Percentiles rank a stretch among this genome's conserved stretches.
Conservation (phyloP, 2,329 filamentous ascomycete species). For the Claviceps cyperi region DNA sequence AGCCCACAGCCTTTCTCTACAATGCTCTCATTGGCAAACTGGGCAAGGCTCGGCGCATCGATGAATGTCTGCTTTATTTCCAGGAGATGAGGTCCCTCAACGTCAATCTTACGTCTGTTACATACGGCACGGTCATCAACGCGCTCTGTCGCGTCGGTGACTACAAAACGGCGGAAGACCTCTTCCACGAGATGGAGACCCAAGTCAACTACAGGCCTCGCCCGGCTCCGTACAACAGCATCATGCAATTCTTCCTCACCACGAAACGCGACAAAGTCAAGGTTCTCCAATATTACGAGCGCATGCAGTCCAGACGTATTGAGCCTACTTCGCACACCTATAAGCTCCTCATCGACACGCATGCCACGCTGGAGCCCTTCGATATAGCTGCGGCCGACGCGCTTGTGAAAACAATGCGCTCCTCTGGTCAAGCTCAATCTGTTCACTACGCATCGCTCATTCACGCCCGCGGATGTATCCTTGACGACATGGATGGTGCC, state of each 20-base stretch:
- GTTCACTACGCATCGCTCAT: slow-evolving; percentile 94
- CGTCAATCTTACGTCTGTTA: slow-evolving; percentile 92
- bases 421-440: slow-evolving; percentile 67
- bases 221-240: slow-evolving; percentile 93
- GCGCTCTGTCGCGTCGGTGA: slow-evolving; percentile 93
- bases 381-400: slow-evolving; percentile 78
- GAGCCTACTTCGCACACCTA: slow-evolving; percentile 89
- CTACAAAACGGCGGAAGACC: slow-evolving; percentile 91
- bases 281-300: slow-evolving; percentile 86
- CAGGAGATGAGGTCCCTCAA: slow-evolving; percentile 88
- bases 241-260: slow-evolving; percentile 98
- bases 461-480: slow-evolving; percentile 85
- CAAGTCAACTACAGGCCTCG: slow-evolving; percentile 98
- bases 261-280: slow-evolving; percentile 93
- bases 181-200: slow-evolving; percentile 98
- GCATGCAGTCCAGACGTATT: slow-evolving; percentile 80
- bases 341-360: slow-evolving; percentile 90
- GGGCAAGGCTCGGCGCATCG: slow-evolving; percentile 91
- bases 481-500: slow-evolving; percentile 80
- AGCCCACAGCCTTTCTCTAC: slow-evolving; percentile 93
- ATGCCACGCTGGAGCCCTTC: slow-evolving; percentile 84
- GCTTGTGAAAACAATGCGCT: slow-evolving; percentile 64
- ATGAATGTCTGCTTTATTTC: slow-evolving; percentile 97
- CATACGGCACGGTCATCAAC: slow-evolving; percentile 96
- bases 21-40: slow-evolving; percentile 97